phyloP scores from a whole-genome alignment of 2,329 filamentous ascomycete species.

The Nemania abortiva region DNA sequence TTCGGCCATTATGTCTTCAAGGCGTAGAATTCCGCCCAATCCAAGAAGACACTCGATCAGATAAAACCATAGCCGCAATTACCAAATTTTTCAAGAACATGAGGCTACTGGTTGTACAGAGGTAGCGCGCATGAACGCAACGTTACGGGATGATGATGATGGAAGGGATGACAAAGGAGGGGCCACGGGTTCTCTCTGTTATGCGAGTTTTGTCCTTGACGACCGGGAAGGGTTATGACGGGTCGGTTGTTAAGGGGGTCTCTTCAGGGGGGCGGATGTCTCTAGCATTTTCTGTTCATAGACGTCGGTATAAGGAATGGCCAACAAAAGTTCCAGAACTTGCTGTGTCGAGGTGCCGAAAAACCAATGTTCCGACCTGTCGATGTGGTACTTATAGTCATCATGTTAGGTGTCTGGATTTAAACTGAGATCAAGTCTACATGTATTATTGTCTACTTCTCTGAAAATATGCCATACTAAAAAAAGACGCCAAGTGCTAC shows the following conservation, averaged over 20 bases:
- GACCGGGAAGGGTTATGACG: constrained; percentile 26
- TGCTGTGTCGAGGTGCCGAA: constrained; percentile 2
- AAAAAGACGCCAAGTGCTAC: not conserved
- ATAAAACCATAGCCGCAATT: constrained; percentile 18
- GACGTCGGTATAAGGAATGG: constrained; percentile 47
- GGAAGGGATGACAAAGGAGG: constrained; percentile 24
- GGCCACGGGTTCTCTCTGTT: constrained; percentile 27
- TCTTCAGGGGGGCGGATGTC: constrained; percentile 29
- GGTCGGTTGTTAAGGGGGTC: constrained; percentile 29
- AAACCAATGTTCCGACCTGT: constrained; percentile 3
- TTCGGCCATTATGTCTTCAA: constrained; percentile 22
- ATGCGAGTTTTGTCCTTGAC: constrained; percentile 29
- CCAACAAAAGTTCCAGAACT: constrained; percentile 37
- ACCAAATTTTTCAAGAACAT: constrained; percentile 12
- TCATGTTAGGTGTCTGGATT: not conserved
- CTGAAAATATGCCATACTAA: constrained; percentile 11
- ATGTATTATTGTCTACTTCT: constrained; percentile 16
- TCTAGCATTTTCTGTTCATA: constrained; percentile 42
- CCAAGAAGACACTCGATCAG: constrained; percentile 26
- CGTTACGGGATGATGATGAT: constrained; percentile 32
- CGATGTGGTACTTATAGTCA: constrained; percentile 2
- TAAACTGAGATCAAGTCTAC: constrained; percentile 13
- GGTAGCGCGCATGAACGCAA: constrained; percentile 26
- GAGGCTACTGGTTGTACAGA: constrained; percentile 16
- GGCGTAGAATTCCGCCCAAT: constrained; percentile 30